Evolutionary conservation across 2,329 filamentous ascomycete genomes (phyloP).

Genomic region (Colletotrichum acutatum): DNA sequence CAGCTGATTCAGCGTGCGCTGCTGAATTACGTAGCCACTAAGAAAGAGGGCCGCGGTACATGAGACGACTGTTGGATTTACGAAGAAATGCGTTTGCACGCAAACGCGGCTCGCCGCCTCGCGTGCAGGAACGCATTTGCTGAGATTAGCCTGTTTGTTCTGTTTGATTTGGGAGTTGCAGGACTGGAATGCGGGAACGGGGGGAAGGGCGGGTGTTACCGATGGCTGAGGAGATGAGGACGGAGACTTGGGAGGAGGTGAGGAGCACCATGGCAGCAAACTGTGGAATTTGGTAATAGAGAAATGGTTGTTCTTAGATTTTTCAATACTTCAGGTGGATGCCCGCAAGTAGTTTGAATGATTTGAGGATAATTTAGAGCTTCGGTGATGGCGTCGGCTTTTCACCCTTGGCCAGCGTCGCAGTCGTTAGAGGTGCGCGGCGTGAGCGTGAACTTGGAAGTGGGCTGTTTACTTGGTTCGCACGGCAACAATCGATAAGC

Average conservation of each 20-base stretch:
- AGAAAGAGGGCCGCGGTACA: constrained; percentile 88
- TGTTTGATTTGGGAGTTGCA: not conserved
- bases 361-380: not conserved
- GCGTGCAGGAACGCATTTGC: constrained; percentile 17
- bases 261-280: constrained; percentile 60
- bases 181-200: constrained; percentile 31
- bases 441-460: constrained; percentile 13
- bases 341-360: not conserved
- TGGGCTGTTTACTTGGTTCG: constrained; percentile 45
- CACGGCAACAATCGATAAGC: constrained; percentile 59
- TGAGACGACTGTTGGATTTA: constrained; percentile 66
- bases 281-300: not conserved
- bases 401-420: constrained; percentile 5
- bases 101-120: constrained; percentile 8
- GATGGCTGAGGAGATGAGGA: constrained; percentile 71
- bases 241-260: constrained; percentile 76
- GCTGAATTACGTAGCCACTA: constrained; percentile 87
- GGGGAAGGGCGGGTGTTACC: constrained; percentile 57
- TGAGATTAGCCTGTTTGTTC: constrained; percentile 4
- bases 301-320: not conserved
- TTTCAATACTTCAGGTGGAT: not conserved
- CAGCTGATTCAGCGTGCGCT: constrained; percentile 83
- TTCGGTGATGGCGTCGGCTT: not conserved
- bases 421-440: constrained; percentile 16
- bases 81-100: constrained; percentile 5